Conservation (phyloP, 2,329 filamentous ascomycete species). For the Colletotrichum lindemuthianum region DNA sequence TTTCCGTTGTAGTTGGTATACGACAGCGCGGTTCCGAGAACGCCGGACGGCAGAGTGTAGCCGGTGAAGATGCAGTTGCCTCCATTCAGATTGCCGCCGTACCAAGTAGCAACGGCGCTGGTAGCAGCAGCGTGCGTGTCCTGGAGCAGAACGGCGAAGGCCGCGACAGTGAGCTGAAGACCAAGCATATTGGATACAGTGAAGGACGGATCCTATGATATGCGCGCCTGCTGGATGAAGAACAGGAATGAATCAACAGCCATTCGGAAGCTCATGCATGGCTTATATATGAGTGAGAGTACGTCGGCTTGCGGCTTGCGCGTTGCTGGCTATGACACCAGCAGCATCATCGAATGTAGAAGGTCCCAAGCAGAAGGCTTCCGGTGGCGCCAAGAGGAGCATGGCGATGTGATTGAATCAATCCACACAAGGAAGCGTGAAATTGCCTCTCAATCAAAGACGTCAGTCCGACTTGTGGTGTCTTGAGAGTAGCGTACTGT, state of each 20-base stretch:
- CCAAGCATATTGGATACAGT: constrained; percentile 10
- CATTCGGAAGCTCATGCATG: background rate
- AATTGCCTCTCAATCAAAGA: background rate
- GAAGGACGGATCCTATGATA: background rate
- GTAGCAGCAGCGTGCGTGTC: constrained; percentile 20
- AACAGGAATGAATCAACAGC: background rate
- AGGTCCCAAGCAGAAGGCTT: no score
- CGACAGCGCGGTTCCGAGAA: constrained; percentile 25
- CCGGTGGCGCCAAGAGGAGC: no score
- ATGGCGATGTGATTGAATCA: no score
- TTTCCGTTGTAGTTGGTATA: constrained; percentile 28
- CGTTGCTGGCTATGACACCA: no score
- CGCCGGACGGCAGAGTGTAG: constrained; percentile 21
- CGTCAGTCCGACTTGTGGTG: constrained; percentile 2
- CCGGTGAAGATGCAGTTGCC: constrained; percentile 25
- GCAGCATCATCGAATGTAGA: no score
- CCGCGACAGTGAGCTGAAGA: constrained; percentile 1
- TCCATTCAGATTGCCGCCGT: constrained; percentile 24
- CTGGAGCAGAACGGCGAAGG: constrained; percentile 23
- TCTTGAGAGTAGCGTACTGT: background rate
- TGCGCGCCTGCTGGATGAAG: background rate
- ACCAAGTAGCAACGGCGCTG: constrained; percentile 26
- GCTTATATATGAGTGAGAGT: background rate
- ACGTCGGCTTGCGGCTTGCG: no score
- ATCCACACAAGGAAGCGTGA: constrained; percentile 1